Evolutionary conservation across 495 filamentous ascomycete species (phyloP), one percentile per base, ranked within the genome.

Genomic region (Achaetomiella virescens): DNA sequence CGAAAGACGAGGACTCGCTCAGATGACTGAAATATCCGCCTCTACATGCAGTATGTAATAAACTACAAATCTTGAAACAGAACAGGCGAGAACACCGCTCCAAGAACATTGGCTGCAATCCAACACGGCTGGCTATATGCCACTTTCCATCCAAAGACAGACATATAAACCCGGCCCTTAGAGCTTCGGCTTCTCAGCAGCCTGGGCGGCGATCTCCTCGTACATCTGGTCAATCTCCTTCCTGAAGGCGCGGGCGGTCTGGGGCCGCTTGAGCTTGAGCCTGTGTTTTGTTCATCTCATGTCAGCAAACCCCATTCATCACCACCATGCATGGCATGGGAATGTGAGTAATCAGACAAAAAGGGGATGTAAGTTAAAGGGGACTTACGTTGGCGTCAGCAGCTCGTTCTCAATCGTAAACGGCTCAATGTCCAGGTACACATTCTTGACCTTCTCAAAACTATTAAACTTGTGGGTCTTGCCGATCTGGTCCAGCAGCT

Each of bases 331-430:
- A 17, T 0, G 15, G 31, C 15, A 20, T 22, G 12, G 6, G 48
- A 33, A 44, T 47, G n/a, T n/a, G 25, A 37, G 25, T 18, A 43
- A 17, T n/a, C 27, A 40, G 46, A 57, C 37, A 17, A 25, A 58
- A 42, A 48, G n/a, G n/a, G n/a, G n/a, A n/a, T n/a, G n/a, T n/a
- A n/a, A n/a, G n/a, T n/a, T n/a, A n/a, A n/a, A n/a, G n/a, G n/a
- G n/a, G n/a, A 88, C 89, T 82, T 80, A 97, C 91, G 93, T 98
- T 14, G 93, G 93, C 15, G 93, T 98, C 70, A 98, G 68, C 24
- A 97, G 77, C 73, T 95, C 87, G 66, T 98, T 97, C 60, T 97
- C 93, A 59, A 97, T 84, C 9, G 84, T 88, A 66, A 98, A 97
- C 6, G 93, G 93, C 49, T 98, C 93, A 18, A 96, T 52, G 64